Base-by-base conservation (phyloP, 1,284 basidiomycete genomes). In the Ceratobasidium sp. region DNA sequence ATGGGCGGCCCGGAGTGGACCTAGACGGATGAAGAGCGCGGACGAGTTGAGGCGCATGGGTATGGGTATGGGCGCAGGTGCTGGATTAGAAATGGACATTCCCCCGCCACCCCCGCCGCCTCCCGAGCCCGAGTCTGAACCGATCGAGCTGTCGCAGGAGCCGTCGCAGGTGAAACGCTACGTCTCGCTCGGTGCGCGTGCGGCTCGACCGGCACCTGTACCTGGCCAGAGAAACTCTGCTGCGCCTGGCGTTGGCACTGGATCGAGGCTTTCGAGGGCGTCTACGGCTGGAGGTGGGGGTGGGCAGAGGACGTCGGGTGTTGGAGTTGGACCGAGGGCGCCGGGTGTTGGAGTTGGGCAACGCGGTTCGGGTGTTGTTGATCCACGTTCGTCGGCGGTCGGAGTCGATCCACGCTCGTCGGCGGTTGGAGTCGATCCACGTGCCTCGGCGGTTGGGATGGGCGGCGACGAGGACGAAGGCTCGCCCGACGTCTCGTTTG, bases 21-120 rank as follows among this genome's bases (percentile, higher is more conserved):
- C 71, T 26, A 66, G 81, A 9, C 73, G 78, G 74, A 81, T 82
- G 80, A 81, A 81, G 78, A 82, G 81, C 57, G 79, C 81, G 23
- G 81, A 81, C 44, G 81, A 81, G 10, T 59, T 81, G 44, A 75
- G 77, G 65, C 61, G 61, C 67, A 62, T 52, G 73, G 28, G 26
- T 28, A 62, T 52, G 73, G 28, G 26, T 28, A 61, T 61, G 33
- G 33, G 33, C 4, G 33, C 2, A 33, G 33, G 33, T 33, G 33
- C 4, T 33, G 33, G 33, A 33, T 33, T 4, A 33, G 33, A 33
- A 2, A 33, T 33, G 33, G 33, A 33, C 33, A 33, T 33, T 4
- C 33, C 33, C 33, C 33, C 33, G 4, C 33, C 33, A 33, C 33
- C 33, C 33, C 33, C 33, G 33, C 56, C 46, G 4, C 44, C 59